phyloP scores from a whole-genome alignment of 768 basidiomycete species.

The Hericium coralloides region DNA sequence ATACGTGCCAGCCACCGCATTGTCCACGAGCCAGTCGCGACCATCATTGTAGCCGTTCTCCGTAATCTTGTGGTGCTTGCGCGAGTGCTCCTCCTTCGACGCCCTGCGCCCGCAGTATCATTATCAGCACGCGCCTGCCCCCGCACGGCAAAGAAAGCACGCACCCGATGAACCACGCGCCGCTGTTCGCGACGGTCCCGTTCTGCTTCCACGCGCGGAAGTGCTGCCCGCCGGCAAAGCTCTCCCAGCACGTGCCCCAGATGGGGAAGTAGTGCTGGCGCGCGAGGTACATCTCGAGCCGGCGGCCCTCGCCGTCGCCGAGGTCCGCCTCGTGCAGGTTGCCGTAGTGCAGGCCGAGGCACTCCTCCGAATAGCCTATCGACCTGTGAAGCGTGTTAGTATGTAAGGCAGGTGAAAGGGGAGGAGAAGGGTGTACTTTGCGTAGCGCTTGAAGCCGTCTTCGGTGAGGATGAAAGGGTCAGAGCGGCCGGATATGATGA shows the following conservation, averaged over 20 bases:
- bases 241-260: slow-evolving; percentile 88
- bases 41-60: slow-evolving; percentile 78
- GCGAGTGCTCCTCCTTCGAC: slow-evolving; percentile 67
- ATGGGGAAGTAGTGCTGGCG: slow-evolving; percentile 73
- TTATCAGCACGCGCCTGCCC: not conserved
- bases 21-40: slow-evolving; percentile 67
- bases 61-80: slow-evolving; percentile 62
- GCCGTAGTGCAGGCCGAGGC: slow-evolving; percentile 72
- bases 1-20: slow-evolving; percentile 48
- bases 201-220: slow-evolving; percentile 89
- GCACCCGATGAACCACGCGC: slow-evolving; percentile 79
- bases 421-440: slow-evolving; percentile 43
- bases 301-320: slow-evolving; percentile 71
- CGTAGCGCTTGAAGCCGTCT: slow-evolving; percentile 56
- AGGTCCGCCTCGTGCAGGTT: slow-evolving; percentile 70
- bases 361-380: slow-evolving; percentile 76
- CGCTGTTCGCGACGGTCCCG: slow-evolving; percentile 57
- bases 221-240: slow-evolving; percentile 77
- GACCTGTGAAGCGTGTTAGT: slow-evolving; percentile 37
- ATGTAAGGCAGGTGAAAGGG: not conserved
- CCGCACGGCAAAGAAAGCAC: not conserved
- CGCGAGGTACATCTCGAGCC: slow-evolving; percentile 60
- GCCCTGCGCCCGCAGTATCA: slow-evolving; percentile 34
- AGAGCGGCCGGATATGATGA: slow-evolving; percentile 71
- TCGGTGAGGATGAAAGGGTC: slow-evolving; percentile 78